These are phyloP conservation scores for Aurinia saxatilis DNA, from an alignment of 345 rosid genomes.

Conservation along the genomic window DNA sequence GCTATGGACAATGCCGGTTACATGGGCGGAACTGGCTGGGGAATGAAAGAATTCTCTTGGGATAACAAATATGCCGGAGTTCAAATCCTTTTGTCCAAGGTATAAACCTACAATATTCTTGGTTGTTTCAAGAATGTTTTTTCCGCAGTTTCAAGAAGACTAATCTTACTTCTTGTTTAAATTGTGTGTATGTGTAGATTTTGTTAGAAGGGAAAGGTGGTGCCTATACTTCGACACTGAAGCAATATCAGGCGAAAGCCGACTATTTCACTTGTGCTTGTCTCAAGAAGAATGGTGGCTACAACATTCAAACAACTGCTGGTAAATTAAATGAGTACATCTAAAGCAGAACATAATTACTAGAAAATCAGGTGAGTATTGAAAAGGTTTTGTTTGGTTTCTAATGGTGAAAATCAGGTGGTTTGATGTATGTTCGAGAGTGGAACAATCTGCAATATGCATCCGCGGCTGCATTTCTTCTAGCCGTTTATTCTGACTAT, in stretches of 20 bases:
- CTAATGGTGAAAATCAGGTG: slow-evolving; percentile 37
- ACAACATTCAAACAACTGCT: slow-evolving; percentile 60
- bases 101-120: not conserved
- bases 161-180: not conserved
- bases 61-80: slow-evolving; percentile 87
- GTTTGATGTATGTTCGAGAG: slow-evolving; percentile 60
- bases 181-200: slow-evolving; percentile 29
- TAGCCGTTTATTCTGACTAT: slow-evolving; percentile 55
- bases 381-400: not conserved
- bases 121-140: not conserved
- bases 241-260: slow-evolving; percentile 68
- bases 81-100: slow-evolving; percentile 76
- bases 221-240: slow-evolving; percentile 33
- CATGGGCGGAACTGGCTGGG: slow-evolving; percentile 95
- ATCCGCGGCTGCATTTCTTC: slow-evolving; percentile 68
- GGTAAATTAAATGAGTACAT: slow-evolving; percentile 30
- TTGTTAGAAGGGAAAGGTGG: slow-evolving; percentile 52
- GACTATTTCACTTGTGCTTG: slow-evolving; percentile 83
- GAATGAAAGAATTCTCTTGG: slow-evolving; percentile 88
- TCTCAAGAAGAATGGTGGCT: slow-evolving; percentile 64
- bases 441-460: slow-evolving; percentile 89
- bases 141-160: not conserved
- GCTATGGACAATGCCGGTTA: slow-evolving; percentile 54
- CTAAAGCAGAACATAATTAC: not conserved
- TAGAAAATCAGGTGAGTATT: not conserved